A percentile compares a stretch with the other conserved stretches of the same genome.
Evolutionary conservation across 768 basidiomycete species (phyloP).

Genomic region (Gloeophyllum trabeum): DNA sequence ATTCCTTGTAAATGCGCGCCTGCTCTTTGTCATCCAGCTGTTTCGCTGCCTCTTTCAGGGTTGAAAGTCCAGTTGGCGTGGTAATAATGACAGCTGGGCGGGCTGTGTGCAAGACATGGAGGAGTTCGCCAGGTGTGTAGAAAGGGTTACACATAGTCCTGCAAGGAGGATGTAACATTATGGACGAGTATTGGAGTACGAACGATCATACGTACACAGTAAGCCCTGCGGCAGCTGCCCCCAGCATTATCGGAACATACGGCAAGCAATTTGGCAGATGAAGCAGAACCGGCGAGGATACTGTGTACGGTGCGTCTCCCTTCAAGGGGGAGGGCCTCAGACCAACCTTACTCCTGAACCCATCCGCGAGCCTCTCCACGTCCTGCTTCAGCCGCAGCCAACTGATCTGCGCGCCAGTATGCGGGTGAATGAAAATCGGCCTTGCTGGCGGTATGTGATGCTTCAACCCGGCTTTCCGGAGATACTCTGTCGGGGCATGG

Average conservation of each 20-base stretch:
- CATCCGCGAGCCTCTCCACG: not conserved
- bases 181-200: not conserved
- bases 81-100: not conserved
- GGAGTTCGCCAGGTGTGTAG: not conserved
- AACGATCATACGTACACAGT: not conserved
- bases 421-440: not conserved
- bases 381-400: not conserved
- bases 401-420: not conserved
- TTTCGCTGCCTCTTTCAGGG: not conserved
- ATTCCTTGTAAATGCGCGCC: not conserved
- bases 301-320: not conserved
- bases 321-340: not conserved
- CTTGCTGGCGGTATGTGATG: not conserved
- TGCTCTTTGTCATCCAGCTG: not conserved
- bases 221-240: not conserved
- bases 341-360: not conserved
- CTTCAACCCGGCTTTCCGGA: not conserved
- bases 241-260: not conserved
- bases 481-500: not conserved
- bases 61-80: not conserved
- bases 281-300: not conserved
- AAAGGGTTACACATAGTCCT: not conserved
- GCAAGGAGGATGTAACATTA: not conserved
- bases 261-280: not conserved
- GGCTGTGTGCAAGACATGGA: not conserved